A percentile compares a stretch with the other conserved stretches of the same genome.
These are phyloP conservation scores for Lipomyces kockii DNA, from an alignment of 805 yeast species.

Conservation along the genomic window DNA sequence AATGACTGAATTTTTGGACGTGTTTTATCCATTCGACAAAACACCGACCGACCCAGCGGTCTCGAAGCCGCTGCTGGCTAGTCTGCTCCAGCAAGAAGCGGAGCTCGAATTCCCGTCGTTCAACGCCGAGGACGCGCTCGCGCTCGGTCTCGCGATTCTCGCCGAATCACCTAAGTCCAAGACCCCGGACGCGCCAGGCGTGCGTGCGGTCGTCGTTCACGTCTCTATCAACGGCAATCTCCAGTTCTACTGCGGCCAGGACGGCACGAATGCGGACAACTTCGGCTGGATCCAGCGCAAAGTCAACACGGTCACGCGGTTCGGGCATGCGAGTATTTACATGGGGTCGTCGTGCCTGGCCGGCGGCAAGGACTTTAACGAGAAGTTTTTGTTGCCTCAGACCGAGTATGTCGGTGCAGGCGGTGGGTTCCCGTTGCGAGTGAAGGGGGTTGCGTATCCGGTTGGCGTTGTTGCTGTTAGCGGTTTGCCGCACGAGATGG, in stretches of 20 bases:
- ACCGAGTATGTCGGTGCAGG: conserved; percentile 24
- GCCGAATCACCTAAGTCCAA: conserved; percentile 25
- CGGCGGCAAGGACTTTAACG: conserved; percentile 8
- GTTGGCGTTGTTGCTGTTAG: conserved; percentile 30
- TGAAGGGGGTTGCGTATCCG: conserved; percentile 25
- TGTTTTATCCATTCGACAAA: conserved; percentile 11
- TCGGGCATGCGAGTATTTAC: conserved; percentile 26
- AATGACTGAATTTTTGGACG: conserved; percentile 19
- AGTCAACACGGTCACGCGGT: conserved; percentile 30
- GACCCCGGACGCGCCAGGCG: conserved; percentile 13
- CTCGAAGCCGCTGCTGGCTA: conserved; percentile 6
- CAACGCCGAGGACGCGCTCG: conserved; percentile 26
- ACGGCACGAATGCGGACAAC: conserved; percentile 33
- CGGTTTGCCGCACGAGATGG: conserved; percentile 27
- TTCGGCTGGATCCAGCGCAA: conserved; percentile 33
- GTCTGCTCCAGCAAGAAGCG: conserved; percentile 22
- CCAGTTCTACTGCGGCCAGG: conserved; percentile 30
- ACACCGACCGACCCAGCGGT: conserved; percentile 10
- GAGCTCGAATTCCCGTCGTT: conserved; percentile 23
- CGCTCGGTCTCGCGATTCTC: conserved; percentile 22
- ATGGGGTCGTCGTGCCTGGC: conserved; percentile 17
- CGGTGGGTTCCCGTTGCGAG: conserved; percentile 29
- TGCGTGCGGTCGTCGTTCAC: conserved; percentile 28
- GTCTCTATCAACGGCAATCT: conserved; percentile 27
- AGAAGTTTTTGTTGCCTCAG: conserved; percentile 12